These are phyloP conservation scores for Aureobasidium mangrovei DNA, from an alignment of 2,329 filamentous ascomycete species.

Conservation along the genomic window DNA sequence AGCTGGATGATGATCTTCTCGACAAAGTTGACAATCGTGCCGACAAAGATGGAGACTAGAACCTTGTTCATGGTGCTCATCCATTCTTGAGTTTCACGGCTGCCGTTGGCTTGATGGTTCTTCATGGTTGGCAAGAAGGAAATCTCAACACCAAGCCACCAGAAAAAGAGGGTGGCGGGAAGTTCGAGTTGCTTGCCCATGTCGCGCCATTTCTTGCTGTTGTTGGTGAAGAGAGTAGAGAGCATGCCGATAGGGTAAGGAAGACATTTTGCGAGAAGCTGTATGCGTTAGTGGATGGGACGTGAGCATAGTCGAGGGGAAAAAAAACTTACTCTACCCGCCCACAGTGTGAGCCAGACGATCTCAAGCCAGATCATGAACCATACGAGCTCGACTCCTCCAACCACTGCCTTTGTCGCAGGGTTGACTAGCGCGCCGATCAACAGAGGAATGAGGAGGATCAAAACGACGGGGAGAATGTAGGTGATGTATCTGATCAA, in stretches of 20 bases:
- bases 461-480: slow-evolving; percentile 53
- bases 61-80: slow-evolving; percentile 75
- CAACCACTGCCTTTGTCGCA: slow-evolving; percentile 45
- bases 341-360: slow-evolving; percentile 86
- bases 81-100: slow-evolving; percentile 52
- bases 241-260: slow-evolving; percentile 53
- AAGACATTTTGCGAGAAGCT: slow-evolving; percentile 54
- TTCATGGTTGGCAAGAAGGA: slow-evolving; percentile 80
- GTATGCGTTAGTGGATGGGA: slow-evolving; percentile 15
- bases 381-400: slow-evolving; percentile 74
- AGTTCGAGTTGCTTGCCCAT: slow-evolving; percentile 79
- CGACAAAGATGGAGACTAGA: slow-evolving; percentile 74
- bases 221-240: slow-evolving; percentile 73
- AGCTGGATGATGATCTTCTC: slow-evolving; percentile 94
- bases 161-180: slow-evolving; percentile 78
- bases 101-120: slow-evolving; percentile 50
- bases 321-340: slow-evolving; percentile 42
- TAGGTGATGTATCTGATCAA: slow-evolving; percentile 64
- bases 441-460: slow-evolving; percentile 60
- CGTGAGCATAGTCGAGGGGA: slow-evolving; percentile 18
- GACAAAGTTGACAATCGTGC: slow-evolving; percentile 68
- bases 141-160: slow-evolving; percentile 78
- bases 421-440: slow-evolving; percentile 51
- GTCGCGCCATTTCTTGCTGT: slow-evolving; percentile 86
- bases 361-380: slow-evolving; percentile 94